Evolutionary conservation across 371 early-diverging fungal species (phyloP).

Genomic region (Chytridium lagenaria): DNA sequence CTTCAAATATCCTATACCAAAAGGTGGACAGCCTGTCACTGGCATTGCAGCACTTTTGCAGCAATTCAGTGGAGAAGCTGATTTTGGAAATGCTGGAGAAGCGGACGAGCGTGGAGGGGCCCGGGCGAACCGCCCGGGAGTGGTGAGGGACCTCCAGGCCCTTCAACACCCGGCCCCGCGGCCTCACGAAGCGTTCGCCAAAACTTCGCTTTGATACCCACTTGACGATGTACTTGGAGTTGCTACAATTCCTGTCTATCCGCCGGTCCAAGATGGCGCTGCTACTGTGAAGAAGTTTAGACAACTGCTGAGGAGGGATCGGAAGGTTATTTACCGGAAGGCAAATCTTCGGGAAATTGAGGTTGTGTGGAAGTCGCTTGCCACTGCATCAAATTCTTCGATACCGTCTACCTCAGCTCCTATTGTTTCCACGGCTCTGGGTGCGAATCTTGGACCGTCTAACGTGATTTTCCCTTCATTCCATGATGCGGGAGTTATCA

Average conservation of each 20-base stretch:
- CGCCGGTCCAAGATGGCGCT: conserved; percentile 25
- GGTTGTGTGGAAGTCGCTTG: not conserved
- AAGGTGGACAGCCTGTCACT: not conserved
- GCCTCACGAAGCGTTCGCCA: not conserved
- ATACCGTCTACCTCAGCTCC: too few relatives aligned
- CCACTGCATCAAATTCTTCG: too few relatives aligned
- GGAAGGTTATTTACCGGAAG: not conserved
- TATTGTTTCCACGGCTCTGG: too few relatives aligned
- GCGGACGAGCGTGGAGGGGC: too few relatives aligned
- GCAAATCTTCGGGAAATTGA: conserved; percentile 27
- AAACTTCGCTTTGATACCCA: conserved; percentile 20
- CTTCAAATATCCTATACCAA: not conserved
- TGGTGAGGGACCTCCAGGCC: too few relatives aligned
- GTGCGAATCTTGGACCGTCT: not conserved
- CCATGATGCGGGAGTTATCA: not conserved
- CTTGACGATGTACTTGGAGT: conserved; percentile 32
- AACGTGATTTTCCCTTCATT: not conserved
- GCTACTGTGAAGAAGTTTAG: conserved; percentile 20
- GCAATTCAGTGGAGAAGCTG: not conserved
- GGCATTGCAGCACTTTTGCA: not conserved
- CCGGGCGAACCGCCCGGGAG: too few relatives aligned
- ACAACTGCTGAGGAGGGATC: conserved; percentile 15
- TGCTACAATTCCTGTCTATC: conserved; percentile 21
- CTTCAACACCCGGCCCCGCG: not conserved
- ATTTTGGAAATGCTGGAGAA: too few relatives aligned